Percentiles rank a stretch among this genome's conserved stretches.
These are phyloP conservation scores for Paragyromitra xinjiangensis DNA, from an alignment of 495 filamentous ascomycete genomes.

Conservation along the genomic window DNA sequence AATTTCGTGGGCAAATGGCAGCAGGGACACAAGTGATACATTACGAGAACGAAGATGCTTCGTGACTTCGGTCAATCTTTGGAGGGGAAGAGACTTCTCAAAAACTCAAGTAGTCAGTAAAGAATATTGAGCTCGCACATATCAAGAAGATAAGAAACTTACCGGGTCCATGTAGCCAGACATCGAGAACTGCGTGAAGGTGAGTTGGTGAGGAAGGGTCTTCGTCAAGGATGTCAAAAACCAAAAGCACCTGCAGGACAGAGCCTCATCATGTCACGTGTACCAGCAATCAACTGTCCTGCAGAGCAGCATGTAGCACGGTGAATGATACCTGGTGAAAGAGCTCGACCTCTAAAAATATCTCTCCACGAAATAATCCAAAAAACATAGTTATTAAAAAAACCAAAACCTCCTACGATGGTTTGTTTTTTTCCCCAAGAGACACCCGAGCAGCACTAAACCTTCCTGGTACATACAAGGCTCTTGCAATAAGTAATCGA, in stretches of 20 bases:
- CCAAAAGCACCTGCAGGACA: not conserved
- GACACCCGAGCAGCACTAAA: too few species aligned
- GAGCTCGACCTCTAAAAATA: too few species aligned
- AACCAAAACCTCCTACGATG: too few species aligned
- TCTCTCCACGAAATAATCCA: too few species aligned
- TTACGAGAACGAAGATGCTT: conserved; percentile 54
- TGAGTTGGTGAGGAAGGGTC: not conserved
- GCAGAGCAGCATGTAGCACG: not conserved
- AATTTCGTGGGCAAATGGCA: conserved; percentile 45
- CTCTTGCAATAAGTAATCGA: not conserved
- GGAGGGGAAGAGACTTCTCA: conserved; percentile 14
- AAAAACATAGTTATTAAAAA: not conserved
- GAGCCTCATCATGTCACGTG: not conserved
- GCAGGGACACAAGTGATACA: conserved; percentile 33
- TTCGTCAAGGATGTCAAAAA: not conserved
- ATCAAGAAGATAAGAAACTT: not conserved
- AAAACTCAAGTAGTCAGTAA: conserved; percentile 8
- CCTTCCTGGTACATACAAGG: not conserved
- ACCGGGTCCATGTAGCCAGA: conserved; percentile 19
- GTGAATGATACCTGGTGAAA: conserved; percentile 5
- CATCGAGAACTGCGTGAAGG: conserved; percentile 1
- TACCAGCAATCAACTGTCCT: too few species aligned
- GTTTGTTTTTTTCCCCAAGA: too few species aligned
- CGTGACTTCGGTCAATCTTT: conserved; percentile 44
- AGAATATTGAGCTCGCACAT: not conserved